phyloP scores from a whole-genome alignment of 179 eudicot species.

The Silene coronaria region DNA sequence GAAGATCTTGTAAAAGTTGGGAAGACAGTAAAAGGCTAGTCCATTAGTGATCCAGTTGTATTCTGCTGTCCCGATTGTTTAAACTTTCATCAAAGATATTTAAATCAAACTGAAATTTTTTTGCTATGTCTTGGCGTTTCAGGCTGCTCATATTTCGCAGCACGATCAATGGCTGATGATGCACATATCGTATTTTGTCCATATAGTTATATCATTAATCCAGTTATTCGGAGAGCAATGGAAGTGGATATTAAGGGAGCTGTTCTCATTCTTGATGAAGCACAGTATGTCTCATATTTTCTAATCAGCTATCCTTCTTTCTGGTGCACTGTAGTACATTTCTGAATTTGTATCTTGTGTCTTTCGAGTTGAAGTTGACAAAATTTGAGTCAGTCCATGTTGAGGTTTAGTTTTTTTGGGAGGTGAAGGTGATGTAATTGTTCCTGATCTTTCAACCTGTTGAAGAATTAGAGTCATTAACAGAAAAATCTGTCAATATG shows the following conservation, averaged over 20 bases:
- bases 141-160: conserved; percentile 97
- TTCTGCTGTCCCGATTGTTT: background rate
- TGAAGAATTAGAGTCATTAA: background rate
- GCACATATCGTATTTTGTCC: conserved; percentile 88
- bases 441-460: background rate
- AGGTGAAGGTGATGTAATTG: background rate
- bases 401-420: background rate
- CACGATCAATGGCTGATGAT: conserved; percentile 81
- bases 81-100: background rate
- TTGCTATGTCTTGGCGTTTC: conserved; percentile 21
- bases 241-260: conserved; percentile 74
- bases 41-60: background rate
- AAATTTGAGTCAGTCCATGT: background rate
- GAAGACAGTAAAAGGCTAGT: conserved; percentile 60
- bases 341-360: background rate
- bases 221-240: conserved; percentile 84
- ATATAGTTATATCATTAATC: conserved; percentile 78
- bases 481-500: background rate
- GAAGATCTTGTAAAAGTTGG: conserved; percentile 97
- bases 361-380: background rate
- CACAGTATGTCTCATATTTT: conserved; percentile 62
- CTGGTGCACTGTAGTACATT: background rate
- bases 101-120: conserved; percentile 6
- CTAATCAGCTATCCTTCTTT: background rate
- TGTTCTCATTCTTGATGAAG: conserved; percentile 87